Evolutionary conservation across 768 basidiomycete species (phyloP).

Genomic region (Ramaria sp.): DNA sequence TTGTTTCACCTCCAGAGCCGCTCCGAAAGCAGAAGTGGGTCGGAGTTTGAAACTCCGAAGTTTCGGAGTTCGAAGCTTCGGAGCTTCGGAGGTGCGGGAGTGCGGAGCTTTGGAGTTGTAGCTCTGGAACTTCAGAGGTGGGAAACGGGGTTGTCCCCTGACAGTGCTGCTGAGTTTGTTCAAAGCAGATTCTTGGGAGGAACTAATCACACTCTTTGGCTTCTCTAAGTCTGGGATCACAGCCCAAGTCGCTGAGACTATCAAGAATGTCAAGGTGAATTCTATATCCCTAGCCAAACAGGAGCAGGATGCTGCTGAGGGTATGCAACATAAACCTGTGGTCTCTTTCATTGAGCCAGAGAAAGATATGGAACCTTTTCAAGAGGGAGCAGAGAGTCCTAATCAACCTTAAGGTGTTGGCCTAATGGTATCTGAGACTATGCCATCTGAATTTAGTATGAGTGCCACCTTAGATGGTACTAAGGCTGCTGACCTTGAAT

Average conservation of each 20-base stretch:
- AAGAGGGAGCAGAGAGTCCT: slow-evolving; percentile 28
- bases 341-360: slow-evolving; percentile 82
- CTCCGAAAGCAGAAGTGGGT: too few relatives aligned
- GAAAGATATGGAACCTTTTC: slow-evolving; percentile 24
- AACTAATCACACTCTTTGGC: slow-evolving; percentile 81
- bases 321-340: slow-evolving; percentile 54
- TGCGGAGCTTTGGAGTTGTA: too few relatives aligned
- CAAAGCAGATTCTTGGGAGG: slow-evolving; percentile 79
- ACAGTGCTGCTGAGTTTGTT: slow-evolving; percentile 78
- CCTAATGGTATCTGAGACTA: slow-evolving; percentile 38
- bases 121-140: too few relatives aligned
- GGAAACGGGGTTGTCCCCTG: too few relatives aligned
- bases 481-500: slow-evolving; percentile 57
- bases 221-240: slow-evolving; percentile 89
- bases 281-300: slow-evolving; percentile 29
- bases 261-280: slow-evolving; percentile 55
- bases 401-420: slow-evolving; percentile 28
- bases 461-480: slow-evolving; percentile 51
- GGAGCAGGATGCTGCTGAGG: slow-evolving; percentile 23
- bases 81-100: too few relatives aligned
- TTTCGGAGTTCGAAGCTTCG: too few relatives aligned
- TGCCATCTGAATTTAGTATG: slow-evolving; percentile 65
- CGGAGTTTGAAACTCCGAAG: too few relatives aligned
- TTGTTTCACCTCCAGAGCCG: too few relatives aligned
- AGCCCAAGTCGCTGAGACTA: slow-evolving; percentile 68